phyloP scores from a whole-genome alignment of 768 basidiomycete genomes.

The Boletus subparvulus region DNA sequence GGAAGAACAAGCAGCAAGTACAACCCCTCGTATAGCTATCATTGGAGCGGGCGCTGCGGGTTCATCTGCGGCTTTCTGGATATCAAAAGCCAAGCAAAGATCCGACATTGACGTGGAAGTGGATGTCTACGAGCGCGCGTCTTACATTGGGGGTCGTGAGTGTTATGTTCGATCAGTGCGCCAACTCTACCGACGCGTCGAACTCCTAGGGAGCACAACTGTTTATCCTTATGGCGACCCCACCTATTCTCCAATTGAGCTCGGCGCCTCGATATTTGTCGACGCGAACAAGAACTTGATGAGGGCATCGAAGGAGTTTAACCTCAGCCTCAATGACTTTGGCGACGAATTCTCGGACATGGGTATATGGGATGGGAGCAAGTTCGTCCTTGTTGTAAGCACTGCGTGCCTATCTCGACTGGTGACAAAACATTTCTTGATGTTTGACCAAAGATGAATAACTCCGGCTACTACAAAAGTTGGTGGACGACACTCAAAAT shows the following conservation, averaged over 20 bases:
- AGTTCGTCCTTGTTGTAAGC: slow-evolving; percentile 64
- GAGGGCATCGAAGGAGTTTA: slow-evolving; percentile 81
- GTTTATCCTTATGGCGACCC: slow-evolving; percentile 70
- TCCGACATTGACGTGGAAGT: slow-evolving; percentile 69
- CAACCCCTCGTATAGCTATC: slow-evolving; percentile 67
- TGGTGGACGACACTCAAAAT: slow-evolving; percentile 79
- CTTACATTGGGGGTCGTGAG: slow-evolving; percentile 85
- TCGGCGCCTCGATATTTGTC: slow-evolving; percentile 90
- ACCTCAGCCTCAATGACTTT: slow-evolving; percentile 56
- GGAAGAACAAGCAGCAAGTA: slow-evolving; percentile 20
- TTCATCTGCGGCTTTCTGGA: slow-evolving; percentile 81
- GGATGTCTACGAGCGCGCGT: slow-evolving; percentile 78
- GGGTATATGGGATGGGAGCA: slow-evolving; percentile 83
- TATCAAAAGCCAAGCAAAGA: slow-evolving; percentile 72
- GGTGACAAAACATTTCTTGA: not conserved
- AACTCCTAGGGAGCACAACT: slow-evolving; percentile 63
- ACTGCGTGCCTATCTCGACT: not conserved
- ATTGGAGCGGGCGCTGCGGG: slow-evolving; percentile 91
- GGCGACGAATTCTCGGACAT: slow-evolving; percentile 47
- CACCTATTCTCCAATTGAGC: slow-evolving; percentile 63
- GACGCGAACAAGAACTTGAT: slow-evolving; percentile 65
- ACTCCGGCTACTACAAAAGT: slow-evolving; percentile 33
- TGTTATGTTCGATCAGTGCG: slow-evolving; percentile 20
- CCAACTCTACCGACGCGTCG: slow-evolving; percentile 1
- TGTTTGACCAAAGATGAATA: slow-evolving; percentile 38